phyloP scores from a whole-genome alignment of 2,329 filamentous ascomycete genomes.

The Neopestalotiopsis sp. region DNA sequence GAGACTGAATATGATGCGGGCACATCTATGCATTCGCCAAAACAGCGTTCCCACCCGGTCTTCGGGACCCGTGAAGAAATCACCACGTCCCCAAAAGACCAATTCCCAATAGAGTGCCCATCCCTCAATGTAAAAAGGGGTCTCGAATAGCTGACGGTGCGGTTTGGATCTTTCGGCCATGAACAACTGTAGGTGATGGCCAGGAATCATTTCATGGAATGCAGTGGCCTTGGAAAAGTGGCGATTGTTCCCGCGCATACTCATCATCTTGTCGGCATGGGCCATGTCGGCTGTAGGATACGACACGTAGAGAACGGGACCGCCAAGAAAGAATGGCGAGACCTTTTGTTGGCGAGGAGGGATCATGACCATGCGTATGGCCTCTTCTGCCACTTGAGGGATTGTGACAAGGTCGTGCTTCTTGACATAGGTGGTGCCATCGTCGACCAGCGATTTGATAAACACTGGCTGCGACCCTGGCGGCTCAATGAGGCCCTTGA shows the following conservation, averaged over 20 bases:
- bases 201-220: conserved; percentile 66
- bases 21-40: conserved; percentile 67
- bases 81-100: conserved; percentile 57
- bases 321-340: conserved; percentile 65
- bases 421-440: conserved; percentile 58
- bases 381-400: conserved; percentile 55
- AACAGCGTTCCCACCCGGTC: conserved; percentile 63
- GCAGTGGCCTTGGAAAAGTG: conserved; percentile 63
- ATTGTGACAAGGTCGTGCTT: conserved; percentile 60
- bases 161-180: conserved; percentile 50
- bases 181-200: conserved; percentile 60
- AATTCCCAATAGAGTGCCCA: conserved; percentile 69
- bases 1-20: conserved; percentile 62
- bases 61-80: conserved; percentile 55
- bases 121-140: conserved; percentile 64
- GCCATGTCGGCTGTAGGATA: conserved; percentile 59
- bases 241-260: conserved; percentile 62
- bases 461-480: conserved; percentile 59
- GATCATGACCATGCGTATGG: conserved; percentile 64
- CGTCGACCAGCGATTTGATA: conserved; percentile 53
- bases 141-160: conserved; percentile 58
- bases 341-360: conserved; percentile 55
- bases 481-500: conserved; percentile 59
- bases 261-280: conserved; percentile 62
- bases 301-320: conserved; percentile 56